Evolutionary conservation across 2,329 filamentous ascomycete genomes (phyloP).

Genomic region (Metarhizium robertsii): DNA sequence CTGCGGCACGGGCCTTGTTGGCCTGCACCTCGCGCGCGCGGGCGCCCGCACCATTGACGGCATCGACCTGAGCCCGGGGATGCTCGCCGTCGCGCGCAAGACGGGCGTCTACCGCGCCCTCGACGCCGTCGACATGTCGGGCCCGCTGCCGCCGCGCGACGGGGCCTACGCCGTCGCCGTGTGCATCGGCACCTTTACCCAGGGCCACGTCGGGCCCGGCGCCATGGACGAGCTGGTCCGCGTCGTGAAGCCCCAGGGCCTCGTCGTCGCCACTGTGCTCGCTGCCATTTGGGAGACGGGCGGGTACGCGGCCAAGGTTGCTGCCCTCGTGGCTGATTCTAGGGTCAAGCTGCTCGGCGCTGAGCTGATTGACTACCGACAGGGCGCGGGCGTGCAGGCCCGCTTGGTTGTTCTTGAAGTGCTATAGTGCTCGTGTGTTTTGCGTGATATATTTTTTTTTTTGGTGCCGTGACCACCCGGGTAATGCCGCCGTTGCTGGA

Average conservation of each 20-base stretch:
- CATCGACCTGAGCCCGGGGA: slow-evolving; percentile 40
- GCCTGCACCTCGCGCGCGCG: slow-evolving; percentile 32
- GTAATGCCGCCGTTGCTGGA: neutral
- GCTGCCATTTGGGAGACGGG: slow-evolving; percentile 37
- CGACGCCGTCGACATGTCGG: slow-evolving; percentile 35
- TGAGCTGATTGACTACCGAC: slow-evolving; percentile 22
- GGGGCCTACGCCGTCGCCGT: slow-evolving; percentile 39
- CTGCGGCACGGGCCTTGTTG: slow-evolving; percentile 47
- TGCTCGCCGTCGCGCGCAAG: slow-evolving; percentile 41
- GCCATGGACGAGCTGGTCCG: slow-evolving; percentile 41
- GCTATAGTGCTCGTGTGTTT: neutral
- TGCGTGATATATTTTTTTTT: neutral
- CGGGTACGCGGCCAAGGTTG: slow-evolving; percentile 37
- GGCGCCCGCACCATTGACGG: slow-evolving; percentile 40
- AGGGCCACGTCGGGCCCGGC: slow-evolving; percentile 42
- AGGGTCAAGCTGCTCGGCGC: slow-evolving; percentile 19
- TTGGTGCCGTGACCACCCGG: no score
- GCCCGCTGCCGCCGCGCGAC: slow-evolving; percentile 27
- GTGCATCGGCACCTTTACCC: slow-evolving; percentile 46
- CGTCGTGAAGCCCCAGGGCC: slow-evolving; percentile 34
- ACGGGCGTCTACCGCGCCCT: slow-evolving; percentile 38
- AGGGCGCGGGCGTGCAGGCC: slow-evolving; percentile 19
- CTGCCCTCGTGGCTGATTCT: slow-evolving; percentile 20
- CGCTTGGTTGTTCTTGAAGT: slow-evolving; percentile 21
- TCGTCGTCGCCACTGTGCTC: slow-evolving; percentile 41